phyloP scores from a whole-genome alignment of 306 rosid genomes.

The Sicyos baderoa region DNA sequence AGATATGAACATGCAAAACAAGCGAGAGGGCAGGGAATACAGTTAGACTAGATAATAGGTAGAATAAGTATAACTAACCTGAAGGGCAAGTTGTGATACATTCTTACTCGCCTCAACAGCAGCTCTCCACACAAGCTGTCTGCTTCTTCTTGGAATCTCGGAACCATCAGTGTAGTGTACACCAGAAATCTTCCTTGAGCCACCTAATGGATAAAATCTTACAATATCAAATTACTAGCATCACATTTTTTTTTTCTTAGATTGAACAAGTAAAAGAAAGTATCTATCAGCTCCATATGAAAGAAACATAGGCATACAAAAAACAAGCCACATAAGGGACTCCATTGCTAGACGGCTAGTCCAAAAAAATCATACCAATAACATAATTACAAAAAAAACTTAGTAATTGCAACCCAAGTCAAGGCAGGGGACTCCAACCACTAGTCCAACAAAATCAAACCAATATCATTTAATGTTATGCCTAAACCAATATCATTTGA shows the following conservation, averaged over 20 bases:
- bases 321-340: too few relatives aligned
- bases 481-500: too few relatives aligned
- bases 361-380: too few relatives aligned
- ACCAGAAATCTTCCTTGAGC: conserved; percentile 56
- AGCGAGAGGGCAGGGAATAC: not conserved
- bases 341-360: too few relatives aligned
- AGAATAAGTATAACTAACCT: conserved; percentile 39
- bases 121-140: conserved; percentile 83
- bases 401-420: too few relatives aligned
- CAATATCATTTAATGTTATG: too few relatives aligned
- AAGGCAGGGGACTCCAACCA: too few relatives aligned
- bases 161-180: conserved; percentile 62
- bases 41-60: not conserved
- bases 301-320: not conserved
- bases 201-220: conserved; percentile 48
- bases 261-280: not conserved
- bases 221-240: not conserved
- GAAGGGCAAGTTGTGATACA: conserved; percentile 83
- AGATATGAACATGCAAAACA: not conserved
- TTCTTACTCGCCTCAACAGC: conserved; percentile 81
- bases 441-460: too few relatives aligned
- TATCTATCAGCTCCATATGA: not conserved
- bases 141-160: conserved; percentile 77
- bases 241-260: not conserved
- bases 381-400: too few relatives aligned